phyloP scores from a whole-genome alignment of 768 basidiomycete genomes.

The Mycena galericulata region DNA sequence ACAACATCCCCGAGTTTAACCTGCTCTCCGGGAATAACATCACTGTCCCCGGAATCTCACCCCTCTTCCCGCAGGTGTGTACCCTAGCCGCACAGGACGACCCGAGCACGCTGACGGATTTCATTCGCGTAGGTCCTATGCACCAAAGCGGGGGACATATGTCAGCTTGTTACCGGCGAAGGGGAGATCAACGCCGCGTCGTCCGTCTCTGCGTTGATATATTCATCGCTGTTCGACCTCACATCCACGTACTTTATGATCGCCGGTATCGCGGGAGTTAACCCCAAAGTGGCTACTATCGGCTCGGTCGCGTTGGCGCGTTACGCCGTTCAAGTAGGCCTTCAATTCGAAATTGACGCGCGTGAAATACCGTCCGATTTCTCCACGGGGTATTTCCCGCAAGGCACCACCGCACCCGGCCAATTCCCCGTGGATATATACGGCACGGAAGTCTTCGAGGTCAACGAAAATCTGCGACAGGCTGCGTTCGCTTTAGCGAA shows the following conservation, averaged over 20 bases:
- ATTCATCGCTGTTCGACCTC: slow-evolving; percentile 23
- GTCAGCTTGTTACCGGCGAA: slow-evolving; percentile 52
- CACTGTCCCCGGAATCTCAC: slow-evolving; percentile 50
- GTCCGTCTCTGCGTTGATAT: not conserved
- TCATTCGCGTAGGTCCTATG: no score
- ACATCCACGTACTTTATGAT: slow-evolving; percentile 55
- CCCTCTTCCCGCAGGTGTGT: slow-evolving; percentile 50
- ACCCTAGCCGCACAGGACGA: no score
- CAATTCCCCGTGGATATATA: slow-evolving; percentile 32
- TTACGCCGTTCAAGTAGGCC: slow-evolving; percentile 51
- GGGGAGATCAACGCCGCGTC: slow-evolving; percentile 56
- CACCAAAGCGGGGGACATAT: slow-evolving; percentile 46
- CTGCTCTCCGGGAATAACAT: slow-evolving; percentile 47
- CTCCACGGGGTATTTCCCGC: slow-evolving; percentile 50
- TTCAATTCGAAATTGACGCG: slow-evolving; percentile 55
- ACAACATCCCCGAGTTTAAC: slow-evolving; percentile 33
- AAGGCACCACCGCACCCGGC: slow-evolving; percentile 41
- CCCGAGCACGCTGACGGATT: no score
- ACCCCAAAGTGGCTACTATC: slow-evolving; percentile 50
- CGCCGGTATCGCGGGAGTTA: slow-evolving; percentile 54
- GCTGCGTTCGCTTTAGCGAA: slow-evolving; percentile 36
- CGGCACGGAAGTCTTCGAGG: slow-evolving; percentile 53
- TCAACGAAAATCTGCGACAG: slow-evolving; percentile 47
- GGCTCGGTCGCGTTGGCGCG: slow-evolving; percentile 51
- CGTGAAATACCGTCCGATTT: slow-evolving; percentile 50